Conservation (phyloP, 129 eudicot species). For the Ambrosia trifida region DNA sequence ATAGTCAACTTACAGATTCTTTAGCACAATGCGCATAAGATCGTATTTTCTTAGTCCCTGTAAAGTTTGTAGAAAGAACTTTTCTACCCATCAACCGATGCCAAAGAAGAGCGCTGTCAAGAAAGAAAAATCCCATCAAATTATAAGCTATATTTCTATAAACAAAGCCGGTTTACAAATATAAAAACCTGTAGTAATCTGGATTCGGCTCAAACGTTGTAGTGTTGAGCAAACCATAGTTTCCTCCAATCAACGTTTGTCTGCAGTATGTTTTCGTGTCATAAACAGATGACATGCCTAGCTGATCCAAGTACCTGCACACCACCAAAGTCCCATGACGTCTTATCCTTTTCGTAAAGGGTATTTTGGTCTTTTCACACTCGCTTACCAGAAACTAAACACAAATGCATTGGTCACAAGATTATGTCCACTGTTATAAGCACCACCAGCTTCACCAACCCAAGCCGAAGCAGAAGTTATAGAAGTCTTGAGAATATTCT, state of each 20-base stretch:
- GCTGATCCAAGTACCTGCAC: conserved; percentile 91
- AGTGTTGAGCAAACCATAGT: conserved; percentile 91
- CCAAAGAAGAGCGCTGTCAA: conserved; percentile 92
- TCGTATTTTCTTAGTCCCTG: conserved; percentile 66
- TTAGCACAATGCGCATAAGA: conserved; percentile 92
- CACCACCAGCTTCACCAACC: conserved; percentile 99
- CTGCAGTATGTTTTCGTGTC: conserved; percentile 83
- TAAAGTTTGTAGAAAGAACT: conserved; percentile 66
- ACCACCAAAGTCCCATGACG: background rate
- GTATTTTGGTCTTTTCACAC: conserved; percentile 28
- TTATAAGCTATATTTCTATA: background rate
- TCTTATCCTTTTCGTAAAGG: background rate
- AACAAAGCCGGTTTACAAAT: background rate
- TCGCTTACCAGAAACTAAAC: conserved; percentile 75
- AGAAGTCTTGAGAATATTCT: conserved; percentile 52
- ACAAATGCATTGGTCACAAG: conserved; percentile 77
- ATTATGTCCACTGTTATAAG: conserved; percentile 78
- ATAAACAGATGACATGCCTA: conserved; percentile 70
- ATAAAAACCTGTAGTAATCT: conserved; percentile 80
- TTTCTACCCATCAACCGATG: conserved; percentile 83
- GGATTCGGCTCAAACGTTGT: conserved; percentile 82
- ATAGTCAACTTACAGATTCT: conserved; percentile 61
- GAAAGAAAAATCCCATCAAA: conserved; percentile 18
- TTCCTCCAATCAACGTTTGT: conserved; percentile 87
- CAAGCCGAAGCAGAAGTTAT: conserved; percentile 64